A percentile compares a stretch with the other conserved stretches of the same genome.
These are phyloP conservation scores for Termitomyces sp. DNA, from an alignment of 768 basidiomycete species.

Conservation along the genomic window DNA sequence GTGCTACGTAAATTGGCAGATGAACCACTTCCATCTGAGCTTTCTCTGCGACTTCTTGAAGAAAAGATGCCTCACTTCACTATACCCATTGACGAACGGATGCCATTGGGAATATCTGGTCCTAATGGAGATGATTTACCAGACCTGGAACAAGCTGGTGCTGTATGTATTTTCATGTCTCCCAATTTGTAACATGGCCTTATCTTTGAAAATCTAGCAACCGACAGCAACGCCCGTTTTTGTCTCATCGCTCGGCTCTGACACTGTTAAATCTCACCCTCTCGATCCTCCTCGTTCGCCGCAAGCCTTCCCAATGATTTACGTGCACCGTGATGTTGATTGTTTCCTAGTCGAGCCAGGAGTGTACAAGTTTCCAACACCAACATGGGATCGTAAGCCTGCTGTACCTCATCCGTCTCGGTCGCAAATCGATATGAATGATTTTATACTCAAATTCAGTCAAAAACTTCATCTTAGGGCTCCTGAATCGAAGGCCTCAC, in stretches of 20 bases:
- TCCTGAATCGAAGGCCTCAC: neutral
- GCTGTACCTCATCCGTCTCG: neutral
- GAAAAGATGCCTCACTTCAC: slow-evolving; percentile 20
- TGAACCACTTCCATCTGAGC: slow-evolving; percentile 13
- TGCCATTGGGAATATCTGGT: too few species aligned
- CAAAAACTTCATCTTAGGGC: slow-evolving; percentile 20
- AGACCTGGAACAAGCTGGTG: too few species aligned
- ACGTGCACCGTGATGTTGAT: neutral
- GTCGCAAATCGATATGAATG: slow-evolving; percentile 19
- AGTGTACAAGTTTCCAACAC: slow-evolving; percentile 21
- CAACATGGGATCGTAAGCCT: slow-evolving; percentile 27
- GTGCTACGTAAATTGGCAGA: slow-evolving; percentile 13
- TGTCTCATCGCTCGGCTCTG: too few species aligned
- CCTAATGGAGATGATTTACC: too few species aligned
- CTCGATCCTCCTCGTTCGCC: slow-evolving; percentile 10
- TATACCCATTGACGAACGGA: slow-evolving; percentile 15
- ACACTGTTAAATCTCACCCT: too few species aligned
- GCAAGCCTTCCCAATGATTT: slow-evolving; percentile 23
- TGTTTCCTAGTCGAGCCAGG: slow-evolving; percentile 8
- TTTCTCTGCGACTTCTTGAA: slow-evolving; percentile 20
- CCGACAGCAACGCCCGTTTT: too few species aligned
- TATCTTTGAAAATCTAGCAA: too few species aligned
- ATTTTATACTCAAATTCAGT: slow-evolving; percentile 15
- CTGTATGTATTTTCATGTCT: too few species aligned
- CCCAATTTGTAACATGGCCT: too few species aligned